Evolutionary conservation across 306 rosid genomes (phyloP).

Genomic region (Sicyos edulis): DNA sequence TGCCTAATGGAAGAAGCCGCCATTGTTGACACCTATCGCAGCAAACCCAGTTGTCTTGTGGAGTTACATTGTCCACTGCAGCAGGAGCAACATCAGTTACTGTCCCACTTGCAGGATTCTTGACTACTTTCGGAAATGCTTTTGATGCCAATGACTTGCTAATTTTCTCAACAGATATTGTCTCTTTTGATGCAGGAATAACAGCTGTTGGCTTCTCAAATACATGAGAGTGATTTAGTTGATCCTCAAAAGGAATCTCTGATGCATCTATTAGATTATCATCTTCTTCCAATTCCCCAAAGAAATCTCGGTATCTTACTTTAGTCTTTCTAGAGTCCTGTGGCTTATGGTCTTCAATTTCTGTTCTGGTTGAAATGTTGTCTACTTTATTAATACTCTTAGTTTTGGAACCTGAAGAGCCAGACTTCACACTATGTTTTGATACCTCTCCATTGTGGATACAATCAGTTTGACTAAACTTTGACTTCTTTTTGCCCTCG

Average conservation of each 20-base stretch:
- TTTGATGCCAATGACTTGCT: conserved; percentile 36
- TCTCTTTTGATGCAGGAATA: conserved; percentile 44
- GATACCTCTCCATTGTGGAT: conserved; percentile 35
- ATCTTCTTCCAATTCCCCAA: conserved; percentile 68
- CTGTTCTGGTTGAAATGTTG: conserved; percentile 39
- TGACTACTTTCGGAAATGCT: conserved; percentile 37
- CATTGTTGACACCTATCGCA: conserved; percentile 80
- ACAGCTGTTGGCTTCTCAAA: conserved; percentile 33
- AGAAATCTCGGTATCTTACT: conserved; percentile 59
- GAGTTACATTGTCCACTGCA: conserved; percentile 40
- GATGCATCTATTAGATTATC: conserved; percentile 37
- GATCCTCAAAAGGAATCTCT: conserved; percentile 45
- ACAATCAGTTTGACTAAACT: conserved; percentile 41
- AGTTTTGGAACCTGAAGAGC: conserved; percentile 40
- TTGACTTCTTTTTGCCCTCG: conserved; percentile 56
- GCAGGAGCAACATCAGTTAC: conserved; percentile 39
- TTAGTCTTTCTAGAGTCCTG: conserved; percentile 40
- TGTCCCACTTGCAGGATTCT: conserved; percentile 34
- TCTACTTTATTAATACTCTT: conserved; percentile 44
- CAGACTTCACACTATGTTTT: conserved; percentile 43
- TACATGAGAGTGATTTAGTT: conserved; percentile 42
- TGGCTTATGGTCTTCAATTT: conserved; percentile 41
- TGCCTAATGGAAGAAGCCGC: conserved; percentile 94
- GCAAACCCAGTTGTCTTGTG: conserved; percentile 66
- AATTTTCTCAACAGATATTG: conserved; percentile 42